phyloP scores from a whole-genome alignment of 73 alveolate genomes.

The Tetrahymena elliotti region DNA sequence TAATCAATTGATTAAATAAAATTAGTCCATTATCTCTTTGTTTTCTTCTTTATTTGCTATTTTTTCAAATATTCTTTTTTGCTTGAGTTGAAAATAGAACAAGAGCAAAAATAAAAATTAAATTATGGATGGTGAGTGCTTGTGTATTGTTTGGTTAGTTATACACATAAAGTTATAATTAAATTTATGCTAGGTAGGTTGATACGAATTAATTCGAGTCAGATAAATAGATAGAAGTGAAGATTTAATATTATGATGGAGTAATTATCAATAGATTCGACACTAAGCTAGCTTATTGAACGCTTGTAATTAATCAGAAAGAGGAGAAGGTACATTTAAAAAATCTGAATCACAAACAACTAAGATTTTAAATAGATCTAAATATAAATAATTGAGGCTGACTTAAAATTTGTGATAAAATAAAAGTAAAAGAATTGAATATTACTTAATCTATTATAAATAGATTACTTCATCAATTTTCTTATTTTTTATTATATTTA shows the following conservation, averaged over 20 bases:
- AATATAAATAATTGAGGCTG: not conserved
- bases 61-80: too few species aligned
- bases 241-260: not conserved
- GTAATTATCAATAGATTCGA: not conserved
- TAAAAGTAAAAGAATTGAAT: too few species aligned
- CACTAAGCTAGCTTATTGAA: not conserved
- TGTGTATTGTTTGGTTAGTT: too few species aligned
- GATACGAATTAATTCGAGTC: not conserved
- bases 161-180: too few species aligned
- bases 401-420: not conserved
- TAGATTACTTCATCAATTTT: not conserved
- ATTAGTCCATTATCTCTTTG: too few species aligned
- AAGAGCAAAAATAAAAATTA: too few species aligned
- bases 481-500: too few species aligned
- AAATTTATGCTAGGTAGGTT: not conserved
- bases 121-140: too few species aligned
- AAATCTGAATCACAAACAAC: not conserved
- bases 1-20: too few species aligned
- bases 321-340: not conserved
- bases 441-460: not conserved
- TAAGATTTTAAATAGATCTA: not conserved
- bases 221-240: not conserved
- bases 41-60: too few species aligned
- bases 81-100: too few species aligned
- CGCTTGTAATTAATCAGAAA: not conserved